phyloP scores from a whole-genome alignment of 2,329 filamentous ascomycete species.

The Monilinia polystroma region DNA sequence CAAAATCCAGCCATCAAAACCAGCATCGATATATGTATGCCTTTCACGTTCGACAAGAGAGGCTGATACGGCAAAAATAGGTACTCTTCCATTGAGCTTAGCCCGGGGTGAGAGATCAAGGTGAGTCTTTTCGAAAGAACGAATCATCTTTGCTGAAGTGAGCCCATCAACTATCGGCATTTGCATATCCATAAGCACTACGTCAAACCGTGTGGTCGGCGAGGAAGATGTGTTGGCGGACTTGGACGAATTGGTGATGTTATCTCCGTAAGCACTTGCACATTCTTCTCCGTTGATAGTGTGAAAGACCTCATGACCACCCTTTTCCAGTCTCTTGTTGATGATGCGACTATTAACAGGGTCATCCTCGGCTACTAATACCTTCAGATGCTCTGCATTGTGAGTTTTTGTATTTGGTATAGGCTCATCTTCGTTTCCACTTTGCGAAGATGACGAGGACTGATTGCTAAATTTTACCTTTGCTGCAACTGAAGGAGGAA shows the following conservation, averaged over 20 bases:
- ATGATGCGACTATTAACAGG: conserved; percentile 83
- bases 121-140: conserved; percentile 63
- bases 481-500: conserved; percentile 18
- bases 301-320: conserved; percentile 68
- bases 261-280: conserved; percentile 65
- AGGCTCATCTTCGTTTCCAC: background rate
- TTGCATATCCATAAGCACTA: conserved; percentile 91
- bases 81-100: conserved; percentile 62
- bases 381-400: conserved; percentile 42
- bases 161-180: conserved; percentile 92
- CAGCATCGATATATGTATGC: conserved; percentile 69
- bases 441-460: conserved; percentile 19
- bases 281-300: conserved; percentile 86
- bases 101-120: conserved; percentile 58
- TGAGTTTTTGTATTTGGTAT: background rate
- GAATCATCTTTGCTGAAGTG: conserved; percentile 78
- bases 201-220: conserved; percentile 59
- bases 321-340: conserved; percentile 76
- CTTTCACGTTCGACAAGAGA: conserved; percentile 71
- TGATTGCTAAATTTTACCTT: conserved; percentile 30
- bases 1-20: conserved; percentile 88
- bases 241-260: conserved; percentile 41
- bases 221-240: background rate
- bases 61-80: conserved; percentile 85
- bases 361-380: conserved; percentile 84